Evolutionary conservation across 768 basidiomycete genomes (phyloP), one percentile per base, ranked within the genome.

Genomic region (Serendipita vermifera): DNA sequence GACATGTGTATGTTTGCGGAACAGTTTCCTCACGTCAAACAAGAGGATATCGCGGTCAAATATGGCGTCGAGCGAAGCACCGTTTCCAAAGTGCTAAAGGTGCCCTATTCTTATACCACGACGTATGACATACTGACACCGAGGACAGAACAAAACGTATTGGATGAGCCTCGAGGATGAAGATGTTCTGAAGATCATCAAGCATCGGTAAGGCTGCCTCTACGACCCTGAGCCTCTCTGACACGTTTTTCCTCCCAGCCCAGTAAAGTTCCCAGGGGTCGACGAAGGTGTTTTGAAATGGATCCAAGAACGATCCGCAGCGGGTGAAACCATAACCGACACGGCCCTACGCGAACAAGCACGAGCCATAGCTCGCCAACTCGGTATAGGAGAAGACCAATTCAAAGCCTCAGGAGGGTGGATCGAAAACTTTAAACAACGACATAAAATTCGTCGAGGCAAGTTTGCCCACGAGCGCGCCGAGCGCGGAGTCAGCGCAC

Each of bases 381-480:
- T 81, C 53, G 71, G 75, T 54, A 79, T 84, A 59, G 65, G 74
- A 43, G 77, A 81, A 58, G 83, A 85, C 57, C 77, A 78, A 66
- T 93, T 93, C 77, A 92, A 91, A 69, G 89, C 86, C n/a, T 87
- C 83, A 64, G 81, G 84, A 7, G 87, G 88, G 3, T 93, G 90
- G 90, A 76, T 93, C 55, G 88, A 92, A 66, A 88, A 88, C 66
- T 93, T 91, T 74, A 92, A 91, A 71, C 77, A 79, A 62, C 81
- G 90, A 32, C 78, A 85, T 60, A 80, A 80, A 58, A 86, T 93
- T 59, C 26, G 32, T 15, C 46, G 46, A 29, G 46, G 46, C 24
- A 22, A 31, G 15, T 15, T 51, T 31, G 15, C 26, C 22, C 46
- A 22, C 14, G 13, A 13, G 24, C 41, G 41, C 11, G 14, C 41